Base-by-base conservation (phyloP, 805 yeast genomes). In the Starmerella vaccinii region DNA sequence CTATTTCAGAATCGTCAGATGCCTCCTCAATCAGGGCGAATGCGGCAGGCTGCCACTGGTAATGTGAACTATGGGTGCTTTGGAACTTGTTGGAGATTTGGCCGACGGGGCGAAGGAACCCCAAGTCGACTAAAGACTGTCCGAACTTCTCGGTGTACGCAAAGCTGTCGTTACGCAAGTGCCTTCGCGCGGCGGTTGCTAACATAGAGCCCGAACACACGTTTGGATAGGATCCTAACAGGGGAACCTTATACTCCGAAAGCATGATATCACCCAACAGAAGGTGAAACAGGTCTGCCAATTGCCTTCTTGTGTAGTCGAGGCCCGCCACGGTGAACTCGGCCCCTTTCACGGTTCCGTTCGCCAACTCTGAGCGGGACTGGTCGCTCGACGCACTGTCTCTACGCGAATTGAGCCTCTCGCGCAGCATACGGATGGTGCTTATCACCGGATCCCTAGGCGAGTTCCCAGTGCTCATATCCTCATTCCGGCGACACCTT, bases 101-200 rank as follows among this genome's bases (percentile, higher is more conserved):
- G 1, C 89, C 90, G 24, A 84, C 78, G 18, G 80, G 71, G 47
- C 70, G 71, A 27, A 85, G 62, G 55, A 76, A 82, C 0, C 84
- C 88, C 47, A 73, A 63, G 30, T 75, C 70, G 12, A 84, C 66
- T 54, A 85, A 70, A 56, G 80, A 85, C 65, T 84, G 90, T 18
- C 95, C 95, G 64, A 84, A 78, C 32, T 62, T 62, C 65, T 87
- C 95, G 9, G 85, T 82, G 57, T 74, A 75, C 16, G 77, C 84
- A 23, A 80, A 67, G 58, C 76, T 74, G 13, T 63, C 60, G 41
- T 73, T 68, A 10, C 73, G 68, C 46, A 79, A 65, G 55, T 75
- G 73, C 50, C 73, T 72, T 45, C 78, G 72, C 19, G 81, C 63
- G 76, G 83, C 80, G 43, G 74, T 71, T 1, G 81, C 76, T 22